Evolutionary conservation across 345 rosid species (phyloP).

Genomic region (Pistacia integerrima): DNA sequence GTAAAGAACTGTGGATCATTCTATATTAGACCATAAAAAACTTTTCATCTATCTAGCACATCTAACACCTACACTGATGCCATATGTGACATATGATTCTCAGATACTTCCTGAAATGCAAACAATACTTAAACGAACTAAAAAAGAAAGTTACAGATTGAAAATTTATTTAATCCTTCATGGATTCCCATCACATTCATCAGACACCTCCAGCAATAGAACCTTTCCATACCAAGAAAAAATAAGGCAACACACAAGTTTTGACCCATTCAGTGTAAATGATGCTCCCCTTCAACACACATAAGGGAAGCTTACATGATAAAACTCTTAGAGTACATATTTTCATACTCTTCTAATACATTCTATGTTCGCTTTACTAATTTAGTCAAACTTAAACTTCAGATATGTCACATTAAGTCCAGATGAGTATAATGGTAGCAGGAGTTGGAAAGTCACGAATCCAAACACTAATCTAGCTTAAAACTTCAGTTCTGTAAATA

Average conservation of each 20-base stretch:
- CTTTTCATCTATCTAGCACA: slow-evolving; percentile 1
- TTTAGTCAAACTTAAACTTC: neutral
- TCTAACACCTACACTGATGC: too few species aligned
- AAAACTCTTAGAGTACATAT: neutral
- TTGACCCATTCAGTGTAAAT: neutral
- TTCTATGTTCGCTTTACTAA: neutral
- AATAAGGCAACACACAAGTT: neutral
- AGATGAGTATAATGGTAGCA: neutral
- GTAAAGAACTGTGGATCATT: neutral
- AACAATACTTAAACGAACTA: too few species aligned
- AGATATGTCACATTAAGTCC: neutral
- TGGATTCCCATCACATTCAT: neutral
- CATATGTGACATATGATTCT: neutral
- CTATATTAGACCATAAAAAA: neutral
- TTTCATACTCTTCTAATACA: neutral
- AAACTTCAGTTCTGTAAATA: neutral
- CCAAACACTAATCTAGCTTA: neutral
- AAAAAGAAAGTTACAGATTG: neutral
- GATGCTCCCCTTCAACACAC: neutral
- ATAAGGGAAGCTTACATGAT: neutral
- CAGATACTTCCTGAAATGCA: neutral
- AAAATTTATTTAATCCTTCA: neutral
- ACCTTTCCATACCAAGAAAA: too few species aligned
- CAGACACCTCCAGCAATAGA: neutral
- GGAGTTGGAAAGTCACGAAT: neutral